Evolutionary conservation across 345 rosid genomes (phyloP), one percentile per base, ranked within the genome.

Genomic region (Eucalyptus microcorys): DNA sequence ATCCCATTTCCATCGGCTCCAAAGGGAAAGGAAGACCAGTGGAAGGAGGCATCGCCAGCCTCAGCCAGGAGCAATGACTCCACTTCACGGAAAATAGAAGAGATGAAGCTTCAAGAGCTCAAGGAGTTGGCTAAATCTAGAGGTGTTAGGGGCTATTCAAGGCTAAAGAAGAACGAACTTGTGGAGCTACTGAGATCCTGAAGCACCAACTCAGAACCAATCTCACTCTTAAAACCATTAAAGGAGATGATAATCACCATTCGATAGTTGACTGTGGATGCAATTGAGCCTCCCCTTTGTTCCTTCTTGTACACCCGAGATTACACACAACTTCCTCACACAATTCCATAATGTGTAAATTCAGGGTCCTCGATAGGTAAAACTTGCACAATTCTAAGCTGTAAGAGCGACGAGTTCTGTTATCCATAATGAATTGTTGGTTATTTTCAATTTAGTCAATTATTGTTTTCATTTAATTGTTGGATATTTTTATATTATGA

Each of bases 81-180:
- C 85, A 49, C 86, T 59, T 66, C 68, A 57, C 91, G 88, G 85
- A 59, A 90, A 90, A 53, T 94, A 8, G 95, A 93, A 89, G 92
- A 90, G 83, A 90, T 97, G 97, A 96, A 94, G 89, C 95, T 94
- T 88, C 83, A 93, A 21, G 93, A 95, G 91, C 93, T 97, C 81
- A 95, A 94, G 92, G 94, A 94, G 88, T 88, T 94, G 61, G 99
- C 97, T 4, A 96, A 96, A 92, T 91, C 92, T 11, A 92, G 91
- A 88, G 97, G 96, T 57, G 85, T 94, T 43, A 93, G 91, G 92
- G 95, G 98, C 34, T 96, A 93, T 93, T 95, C 97, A 1, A 95
- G 91, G 92, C 49, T 96, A 90, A 95, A 93, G 92, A 97, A 95
- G 87, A 87, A 87, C 53, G 93, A 94, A 57, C 96, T 97, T 59